Conservation (phyloP, 495 filamentous ascomycete species). For the Podospora tetraspora region DNA sequence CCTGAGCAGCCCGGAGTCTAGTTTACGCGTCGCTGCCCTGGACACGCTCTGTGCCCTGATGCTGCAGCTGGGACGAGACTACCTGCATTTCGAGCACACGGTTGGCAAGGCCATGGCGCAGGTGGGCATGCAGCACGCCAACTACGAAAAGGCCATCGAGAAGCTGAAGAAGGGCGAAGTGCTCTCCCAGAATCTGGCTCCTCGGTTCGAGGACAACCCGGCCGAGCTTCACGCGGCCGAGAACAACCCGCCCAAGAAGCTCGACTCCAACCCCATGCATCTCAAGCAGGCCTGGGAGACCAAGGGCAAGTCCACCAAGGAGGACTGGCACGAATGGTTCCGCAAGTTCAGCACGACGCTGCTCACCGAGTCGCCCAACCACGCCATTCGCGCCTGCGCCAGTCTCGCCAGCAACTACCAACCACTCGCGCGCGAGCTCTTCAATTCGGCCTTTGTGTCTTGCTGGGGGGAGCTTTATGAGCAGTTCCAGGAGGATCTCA, state of each 20-base stretch:
- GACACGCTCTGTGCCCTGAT: slow-evolving; percentile 94
- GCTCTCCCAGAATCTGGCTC: slow-evolving; percentile 87
- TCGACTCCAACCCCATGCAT: slow-evolving; percentile 94
- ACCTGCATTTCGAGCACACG: slow-evolving; percentile 84
- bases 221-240: slow-evolving; percentile 78
- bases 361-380: slow-evolving; percentile 91
- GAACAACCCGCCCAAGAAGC: slow-evolving; percentile 76
- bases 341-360: slow-evolving; percentile 92
- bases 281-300: slow-evolving; percentile 97
- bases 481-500: slow-evolving; percentile 88
- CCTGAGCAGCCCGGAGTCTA: slow-evolving; percentile 63
- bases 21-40: slow-evolving; percentile 75
- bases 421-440: slow-evolving; percentile 84
- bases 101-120: slow-evolving; percentile 71
- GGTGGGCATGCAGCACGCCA: slow-evolving; percentile 71
- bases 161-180: slow-evolving; percentile 93
- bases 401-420: slow-evolving; percentile 85
- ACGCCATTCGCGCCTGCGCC: slow-evolving; percentile 88
- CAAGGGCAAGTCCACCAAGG: slow-evolving; percentile 85
- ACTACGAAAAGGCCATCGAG: slow-evolving; percentile 83
- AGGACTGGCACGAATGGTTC: slow-evolving; percentile 99
- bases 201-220: slow-evolving; percentile 68
- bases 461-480: slow-evolving; percentile 98
- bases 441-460: slow-evolving; percentile 97
- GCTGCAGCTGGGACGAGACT: slow-evolving; percentile 92